Evolutionary conservation across 2,329 filamentous ascomycete species (phyloP), one percentile per base, ranked within the genome.

Genomic region (Dactylonectria estremocensis): DNA sequence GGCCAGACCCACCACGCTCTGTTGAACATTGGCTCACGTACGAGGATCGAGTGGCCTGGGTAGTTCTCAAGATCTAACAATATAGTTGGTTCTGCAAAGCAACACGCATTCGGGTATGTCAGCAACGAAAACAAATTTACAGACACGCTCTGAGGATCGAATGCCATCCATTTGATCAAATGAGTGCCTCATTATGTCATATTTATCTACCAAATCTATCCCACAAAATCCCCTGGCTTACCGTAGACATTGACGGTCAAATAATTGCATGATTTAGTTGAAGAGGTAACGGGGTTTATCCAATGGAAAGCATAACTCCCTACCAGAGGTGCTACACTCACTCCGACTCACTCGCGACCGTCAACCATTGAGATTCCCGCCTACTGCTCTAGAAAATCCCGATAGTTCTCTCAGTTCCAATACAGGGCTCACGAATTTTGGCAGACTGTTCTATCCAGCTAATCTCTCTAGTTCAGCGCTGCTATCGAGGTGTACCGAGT

Each of bases 391-490:
- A 66, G 7, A 9, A 52, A 58, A 68, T 6, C 3, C 58, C 50
- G 13, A 63, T 50, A 65, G 65, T 62, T 10, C 58, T 55, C 5
- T 66, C 68, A 45, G 61, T 68, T 8, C 56, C 65, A 45, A 45
- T 61, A 7, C 65, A 69, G 6, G 54, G 61, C 14, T 56, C 54
- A 2, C 61, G 57, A 22, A 59, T 55, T 63, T 70, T 70, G 13
- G 55, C 55, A 5, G 59, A 52, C 24, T 64, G 55, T 18, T 61
- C 66, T 37, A 58, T 48, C 68, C 68, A 70, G 50, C 61, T 63
- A 13, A 68, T 66, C 13, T 66, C 68, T 16, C 68, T 24, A 16
- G 68, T 16, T 4, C 63, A 68, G 22, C 66, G 66, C 40, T 68
- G 46, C 62, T 68, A 61, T n/a, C 63, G 35, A 20, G 61, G 57